Evolutionary conservation across 768 basidiomycete species (phyloP), one percentile per base, ranked within the genome.

Genomic region (Boletus insuetus): DNA sequence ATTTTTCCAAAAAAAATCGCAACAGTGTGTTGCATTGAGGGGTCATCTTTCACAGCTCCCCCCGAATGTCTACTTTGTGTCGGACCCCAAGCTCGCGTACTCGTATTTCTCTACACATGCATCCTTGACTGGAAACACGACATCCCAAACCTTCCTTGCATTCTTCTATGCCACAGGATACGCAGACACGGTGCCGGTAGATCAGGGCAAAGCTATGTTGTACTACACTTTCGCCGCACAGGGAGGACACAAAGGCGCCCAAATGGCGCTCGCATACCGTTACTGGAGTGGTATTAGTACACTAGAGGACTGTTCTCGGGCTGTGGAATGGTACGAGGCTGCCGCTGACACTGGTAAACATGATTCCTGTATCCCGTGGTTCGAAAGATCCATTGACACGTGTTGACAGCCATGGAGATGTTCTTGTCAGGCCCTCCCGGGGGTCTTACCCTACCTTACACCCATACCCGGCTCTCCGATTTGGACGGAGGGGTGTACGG

Each of bases 271-370:
- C 32, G 97, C 87, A 0, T 98, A 96, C 71, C 83, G 94, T 26
- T 87, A 95, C 65, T 98, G 94, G 95, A 87, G 90, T 38, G 97
- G 97, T 1, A 97, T 99, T 54, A 91, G 95, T 12, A 87, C 93
- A 1, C 75, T 84, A 49, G 94, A 98, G 69, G 85, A 86, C 62
- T 98, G 97, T 71, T 79, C 85, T 63, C 77, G 82, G 12, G 91
- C 97, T 14, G 74, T 93, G 51, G 81, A 82, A 26, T 98, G 92
- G 89, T 99, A 98, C 68, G 89, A 94, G 65, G 78, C 77, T 40
- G 93, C 94, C 1, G 91, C 95, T 16, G 91, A 94, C 58, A 83
- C 91, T 73, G 82, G 94, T 90, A 60, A 56, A 71, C 60, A 9
- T 22, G 19, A 86, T 55, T 49, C 73, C 58, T 13, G 9, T 20